phyloP scores from a whole-genome alignment of 176 grass and related monocot genomes.

The Musa itinerans region DNA sequence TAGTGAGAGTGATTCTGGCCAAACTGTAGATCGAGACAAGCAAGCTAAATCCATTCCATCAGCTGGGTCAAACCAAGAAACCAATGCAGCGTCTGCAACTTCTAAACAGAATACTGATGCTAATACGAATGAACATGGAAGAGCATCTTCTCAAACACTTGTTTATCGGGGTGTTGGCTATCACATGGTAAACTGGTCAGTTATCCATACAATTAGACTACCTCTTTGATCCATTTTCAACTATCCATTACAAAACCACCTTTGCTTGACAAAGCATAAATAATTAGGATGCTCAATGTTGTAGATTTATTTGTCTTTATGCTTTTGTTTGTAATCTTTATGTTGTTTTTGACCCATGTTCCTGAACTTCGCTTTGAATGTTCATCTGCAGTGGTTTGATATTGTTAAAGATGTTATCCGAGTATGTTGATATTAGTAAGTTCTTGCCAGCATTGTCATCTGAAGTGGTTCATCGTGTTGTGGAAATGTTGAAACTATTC shows the following conservation, averaged over 20 bases:
- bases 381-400: slow-evolving; percentile 75
- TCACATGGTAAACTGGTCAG: slow-evolving; percentile 99
- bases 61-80: slow-evolving; percentile 35
- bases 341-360: not conserved
- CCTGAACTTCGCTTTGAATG: slow-evolving; percentile 20
- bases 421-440: slow-evolving; percentile 98
- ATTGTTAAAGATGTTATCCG: slow-evolving; percentile 92
- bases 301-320: slow-evolving; percentile 1
- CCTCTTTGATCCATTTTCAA: not conserved
- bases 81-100: slow-evolving; percentile 34
- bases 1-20: slow-evolving; percentile 25
- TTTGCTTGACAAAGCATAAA: not conserved
- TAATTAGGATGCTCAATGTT: not conserved
- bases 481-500: slow-evolving; percentile 97
- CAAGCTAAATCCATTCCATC: not conserved
- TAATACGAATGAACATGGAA: slow-evolving; percentile 29
- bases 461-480: slow-evolving; percentile 92
- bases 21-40: slow-evolving; percentile 44
- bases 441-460: slow-evolving; percentile 87
- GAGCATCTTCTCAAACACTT: slow-evolving; percentile 51
- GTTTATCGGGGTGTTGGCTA: slow-evolving; percentile 90
- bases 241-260: not conserved
- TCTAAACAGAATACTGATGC: slow-evolving; percentile 43
- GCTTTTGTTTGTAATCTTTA: slow-evolving; percentile 6
- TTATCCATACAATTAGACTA: slow-evolving; percentile 27